Base-by-base conservation (phyloP, 306 rosid species). In the Carpinus viminea region DNA sequence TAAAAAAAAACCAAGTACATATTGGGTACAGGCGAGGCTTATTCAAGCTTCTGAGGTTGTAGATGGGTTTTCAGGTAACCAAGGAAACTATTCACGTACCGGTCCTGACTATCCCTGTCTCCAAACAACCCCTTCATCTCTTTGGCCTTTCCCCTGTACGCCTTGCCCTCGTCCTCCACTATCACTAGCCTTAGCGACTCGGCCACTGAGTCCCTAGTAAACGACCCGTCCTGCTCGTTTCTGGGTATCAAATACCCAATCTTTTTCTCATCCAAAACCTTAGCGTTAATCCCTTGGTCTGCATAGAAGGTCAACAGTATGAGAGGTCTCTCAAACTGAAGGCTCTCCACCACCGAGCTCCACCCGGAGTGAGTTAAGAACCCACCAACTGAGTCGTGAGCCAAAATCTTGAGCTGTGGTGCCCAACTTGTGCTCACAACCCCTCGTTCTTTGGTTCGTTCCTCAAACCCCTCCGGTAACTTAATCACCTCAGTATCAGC, bases 381-480 rank as follows among this genome's bases (percentile, higher is more conserved):
- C 16, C 80, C 89, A 0, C 93, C 89, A 0, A 89, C 70, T 0
- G 86, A 77, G 2, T 53, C 54, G 21, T 89, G 88, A 0, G 76
- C 84, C 50, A 89, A 7, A 2, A 89, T 85, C 75, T 85, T 85
- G 17, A 85, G 2, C 57, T 89, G 89, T 0, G 88, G 87, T 0
- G 76, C 91, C 88, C 91, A 89, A 3, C 7, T 47, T 1, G 56
- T 79, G 11, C 89, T 87, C 57, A 87, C 85, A 9, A 87, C 20
- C 1, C 90, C 91, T 0, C 57, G 81, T 10, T 20, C 86, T 62
- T 34, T 72, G 1, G 82, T 83, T 10, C 89, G 46, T 9, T 81
- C 85, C 31, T 85, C 93, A 16, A 85, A 87, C 48, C 93, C 90
- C 12, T 84, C 78, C 2, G 91, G 93, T 2, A 90, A 38, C 54